A percentile compares a stretch with the other conserved stretches of the same genome.
These are phyloP conservation scores for Pseudogymnoascus sp. DNA, from an alignment of 2,329 filamentous ascomycete genomes.

Conservation along the genomic window DNA sequence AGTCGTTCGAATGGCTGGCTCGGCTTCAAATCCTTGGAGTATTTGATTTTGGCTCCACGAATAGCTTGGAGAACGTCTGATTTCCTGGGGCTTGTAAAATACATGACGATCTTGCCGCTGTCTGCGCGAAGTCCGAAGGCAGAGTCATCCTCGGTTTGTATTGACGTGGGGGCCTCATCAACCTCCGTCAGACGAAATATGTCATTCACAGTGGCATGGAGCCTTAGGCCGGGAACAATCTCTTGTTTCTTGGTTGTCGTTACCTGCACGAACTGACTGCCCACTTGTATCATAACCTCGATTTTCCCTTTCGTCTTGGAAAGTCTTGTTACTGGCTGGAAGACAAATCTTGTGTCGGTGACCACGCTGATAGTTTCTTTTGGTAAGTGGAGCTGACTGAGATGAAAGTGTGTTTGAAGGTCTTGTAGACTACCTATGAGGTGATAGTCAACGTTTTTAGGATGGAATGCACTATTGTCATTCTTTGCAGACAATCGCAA, in stretches of 20 bases:
- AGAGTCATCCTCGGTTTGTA: slow-evolving; percentile 58
- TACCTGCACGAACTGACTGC: slow-evolving; percentile 62
- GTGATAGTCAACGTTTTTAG: slow-evolving; percentile 58
- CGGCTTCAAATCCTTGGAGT: slow-evolving; percentile 54
- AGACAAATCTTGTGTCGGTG: slow-evolving; percentile 57
- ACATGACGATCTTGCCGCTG: slow-evolving; percentile 64
- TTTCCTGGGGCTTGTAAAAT: slow-evolving; percentile 60
- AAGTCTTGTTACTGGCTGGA: slow-evolving; percentile 56
- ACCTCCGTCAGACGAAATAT: slow-evolving; percentile 62
- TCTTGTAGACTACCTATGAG: slow-evolving; percentile 59
- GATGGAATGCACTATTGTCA: slow-evolving; percentile 53
- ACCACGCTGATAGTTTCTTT: slow-evolving; percentile 64
- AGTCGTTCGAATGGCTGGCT: slow-evolving; percentile 57
- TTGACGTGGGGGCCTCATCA: slow-evolving; percentile 57
- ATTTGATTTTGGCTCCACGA: slow-evolving; percentile 54
- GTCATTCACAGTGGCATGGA: slow-evolving; percentile 60
- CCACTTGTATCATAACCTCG: slow-evolving; percentile 61
- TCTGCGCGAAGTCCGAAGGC: slow-evolving; percentile 61
- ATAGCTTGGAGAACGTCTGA: slow-evolving; percentile 56
- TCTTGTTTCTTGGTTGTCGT: slow-evolving; percentile 63
- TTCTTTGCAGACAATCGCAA: slow-evolving; percentile 55
- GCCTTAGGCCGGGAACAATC: slow-evolving; percentile 52
- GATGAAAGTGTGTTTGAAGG: slow-evolving; percentile 57
- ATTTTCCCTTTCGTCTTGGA: slow-evolving; percentile 65
- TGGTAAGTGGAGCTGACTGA: slow-evolving; percentile 58